Conservation (phyloP, 1,139 yeast genomes). For the Magnusiomyces ingens region DNA sequence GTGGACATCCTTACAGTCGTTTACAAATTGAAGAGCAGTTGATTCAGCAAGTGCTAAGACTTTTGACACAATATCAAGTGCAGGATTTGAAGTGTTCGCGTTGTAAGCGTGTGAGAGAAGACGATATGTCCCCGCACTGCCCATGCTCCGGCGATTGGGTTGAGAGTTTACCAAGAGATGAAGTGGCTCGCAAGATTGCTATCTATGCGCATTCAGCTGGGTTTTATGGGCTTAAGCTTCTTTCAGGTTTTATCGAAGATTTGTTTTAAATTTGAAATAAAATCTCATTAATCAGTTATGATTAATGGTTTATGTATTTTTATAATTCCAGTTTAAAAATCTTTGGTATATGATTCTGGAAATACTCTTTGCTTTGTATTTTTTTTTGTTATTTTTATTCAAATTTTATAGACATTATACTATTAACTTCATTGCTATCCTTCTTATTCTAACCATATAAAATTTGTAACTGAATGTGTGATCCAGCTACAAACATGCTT, state of each 20-base stretch:
- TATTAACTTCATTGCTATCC: too few relatives aligned
- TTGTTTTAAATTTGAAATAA: background rate
- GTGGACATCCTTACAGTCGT: conserved; percentile 58
- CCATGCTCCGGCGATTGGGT: conserved; percentile 84
- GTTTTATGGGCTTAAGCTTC: conserved; percentile 53
- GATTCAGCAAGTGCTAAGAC: conserved; percentile 53
- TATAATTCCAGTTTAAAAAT: too few relatives aligned
- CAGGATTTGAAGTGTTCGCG: conserved; percentile 81
- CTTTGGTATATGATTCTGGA: too few relatives aligned
- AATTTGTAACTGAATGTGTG: too few relatives aligned
- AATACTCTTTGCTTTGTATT: too few relatives aligned
- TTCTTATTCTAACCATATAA: too few relatives aligned
- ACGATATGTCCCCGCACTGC: conserved; percentile 70
- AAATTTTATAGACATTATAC: too few relatives aligned
- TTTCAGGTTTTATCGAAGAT: conserved; percentile 45
- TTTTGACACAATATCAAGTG: conserved; percentile 53
- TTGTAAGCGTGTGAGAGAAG: conserved; percentile 62
- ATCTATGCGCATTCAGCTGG: conserved; percentile 55
- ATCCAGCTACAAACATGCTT: too few relatives aligned
- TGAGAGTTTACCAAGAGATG: conserved; percentile 37
- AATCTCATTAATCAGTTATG: too few relatives aligned
- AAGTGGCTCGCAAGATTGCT: conserved; percentile 41
- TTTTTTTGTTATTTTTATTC: too few relatives aligned
- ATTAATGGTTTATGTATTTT: too few relatives aligned
- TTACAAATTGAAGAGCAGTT: conserved; percentile 72